A percentile compares a stretch with the other conserved stretches of the same genome.
These are phyloP conservation scores for Ammopiptanthus mongolicus DNA, from an alignment of 306 rosid species.

Conservation along the genomic window DNA sequence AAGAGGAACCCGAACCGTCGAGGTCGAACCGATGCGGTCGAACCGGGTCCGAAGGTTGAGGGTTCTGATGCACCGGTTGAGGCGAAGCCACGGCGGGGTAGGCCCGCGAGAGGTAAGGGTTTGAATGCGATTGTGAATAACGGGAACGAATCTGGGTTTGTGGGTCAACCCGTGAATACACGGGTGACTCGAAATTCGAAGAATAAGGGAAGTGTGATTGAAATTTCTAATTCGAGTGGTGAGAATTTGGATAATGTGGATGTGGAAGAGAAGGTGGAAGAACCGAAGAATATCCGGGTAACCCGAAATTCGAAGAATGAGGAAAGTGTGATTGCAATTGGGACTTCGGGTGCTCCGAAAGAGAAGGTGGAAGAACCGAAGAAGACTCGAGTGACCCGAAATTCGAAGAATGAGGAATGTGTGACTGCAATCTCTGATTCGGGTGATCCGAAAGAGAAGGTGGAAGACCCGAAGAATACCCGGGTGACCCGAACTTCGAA, in stretches of 20 bases:
- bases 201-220: not conserved
- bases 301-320: no score
- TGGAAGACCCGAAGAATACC: not conserved
- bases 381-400: not conserved
- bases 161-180: not conserved
- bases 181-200: not conserved
- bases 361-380: not conserved
- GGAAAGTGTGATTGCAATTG: not conserved
- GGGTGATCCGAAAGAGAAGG: not conserved
- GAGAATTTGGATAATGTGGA: no score
- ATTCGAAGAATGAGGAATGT: not conserved
- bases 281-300: no score
- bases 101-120: not conserved
- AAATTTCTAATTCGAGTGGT: not conserved
- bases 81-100: not conserved
- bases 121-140: not conserved
- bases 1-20: slow-evolving; percentile 51
- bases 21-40: not conserved
- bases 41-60: not conserved
- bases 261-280: not conserved
- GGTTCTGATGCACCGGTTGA: not conserved
- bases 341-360: no score
- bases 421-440: not conserved
- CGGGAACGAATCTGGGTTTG: slow-evolving; percentile 1
- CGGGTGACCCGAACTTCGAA: not conserved